phyloP scores from a whole-genome alignment of 257 asterid genomes.

The Solanum bulbocastanum region DNA sequence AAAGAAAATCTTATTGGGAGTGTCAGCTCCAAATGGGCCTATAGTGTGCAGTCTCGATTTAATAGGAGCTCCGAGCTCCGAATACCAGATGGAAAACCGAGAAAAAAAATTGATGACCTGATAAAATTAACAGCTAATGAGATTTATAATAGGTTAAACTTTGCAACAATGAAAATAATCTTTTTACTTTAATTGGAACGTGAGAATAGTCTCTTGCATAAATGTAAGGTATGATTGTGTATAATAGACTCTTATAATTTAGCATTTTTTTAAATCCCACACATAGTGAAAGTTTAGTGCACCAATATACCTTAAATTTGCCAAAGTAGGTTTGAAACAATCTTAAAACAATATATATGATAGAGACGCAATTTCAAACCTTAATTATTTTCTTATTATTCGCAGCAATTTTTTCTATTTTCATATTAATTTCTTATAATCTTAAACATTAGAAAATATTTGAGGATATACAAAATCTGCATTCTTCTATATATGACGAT shows the following conservation, averaged over 20 bases:
- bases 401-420: neutral
- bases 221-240: neutral
- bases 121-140: neutral
- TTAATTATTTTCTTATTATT: neutral
- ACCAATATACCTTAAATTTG: too few species aligned
- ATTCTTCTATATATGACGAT: neutral
- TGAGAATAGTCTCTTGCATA: neutral
- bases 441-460: neutral
- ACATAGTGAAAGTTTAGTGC: neutral
- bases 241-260: neutral
- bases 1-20: too few species aligned
- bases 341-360: neutral
- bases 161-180: neutral
- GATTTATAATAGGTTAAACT: neutral
- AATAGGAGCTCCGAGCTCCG: rapidly evolving
- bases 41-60: too few species aligned
- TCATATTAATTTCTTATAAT: neutral
- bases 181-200: neutral
- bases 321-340: neutral
- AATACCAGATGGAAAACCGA: too few species aligned
- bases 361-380: neutral
- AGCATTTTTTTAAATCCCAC: too few species aligned
- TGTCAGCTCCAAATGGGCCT: too few species aligned
- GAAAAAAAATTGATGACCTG: too few species aligned
- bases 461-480: neutral